Conservation (phyloP, 768 basidiomycete species). For the Kondoa malvinella region DNA sequence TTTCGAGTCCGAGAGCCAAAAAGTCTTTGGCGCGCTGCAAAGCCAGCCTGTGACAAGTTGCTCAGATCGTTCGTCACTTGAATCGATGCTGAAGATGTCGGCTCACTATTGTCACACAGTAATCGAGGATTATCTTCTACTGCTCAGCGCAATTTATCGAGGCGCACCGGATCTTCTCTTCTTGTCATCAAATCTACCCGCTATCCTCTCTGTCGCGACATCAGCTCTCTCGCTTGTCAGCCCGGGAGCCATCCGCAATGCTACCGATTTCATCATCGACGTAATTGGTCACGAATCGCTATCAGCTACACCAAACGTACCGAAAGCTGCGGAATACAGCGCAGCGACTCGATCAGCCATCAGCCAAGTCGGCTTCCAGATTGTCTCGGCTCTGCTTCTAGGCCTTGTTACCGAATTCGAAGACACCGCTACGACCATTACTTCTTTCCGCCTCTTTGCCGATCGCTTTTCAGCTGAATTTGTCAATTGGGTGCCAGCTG, state of each 20-base stretch:
- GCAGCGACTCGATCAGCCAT: slow-evolving; percentile 46
- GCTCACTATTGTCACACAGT: slow-evolving; percentile 39
- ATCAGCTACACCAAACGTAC: slow-evolving; percentile 8
- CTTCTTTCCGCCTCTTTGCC: slow-evolving; percentile 56
- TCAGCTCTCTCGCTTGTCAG: slow-evolving; percentile 66
- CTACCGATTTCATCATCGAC: slow-evolving; percentile 7
- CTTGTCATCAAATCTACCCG: slow-evolving; percentile 55
- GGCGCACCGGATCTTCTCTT: slow-evolving; percentile 60
- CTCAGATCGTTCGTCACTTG: slow-evolving; percentile 60
- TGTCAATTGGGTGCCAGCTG: slow-evolving; percentile 51
- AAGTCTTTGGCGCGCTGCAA: slow-evolving; percentile 51
- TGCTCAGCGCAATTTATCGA: slow-evolving; percentile 52
- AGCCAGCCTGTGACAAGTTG: slow-evolving; percentile 52
- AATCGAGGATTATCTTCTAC: slow-evolving; percentile 80
- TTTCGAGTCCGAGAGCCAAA: slow-evolving; percentile 60
- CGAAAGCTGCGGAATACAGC: slow-evolving; percentile 36
- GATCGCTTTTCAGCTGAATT: slow-evolving; percentile 52
- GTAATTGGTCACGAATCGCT: slow-evolving; percentile 2
- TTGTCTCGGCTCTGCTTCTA: slow-evolving; percentile 50
- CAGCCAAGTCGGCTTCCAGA: slow-evolving; percentile 52
- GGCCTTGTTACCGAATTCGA: slow-evolving; percentile 79
- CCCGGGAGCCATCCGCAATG: slow-evolving; percentile 45
- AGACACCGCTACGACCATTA: slow-evolving; percentile 56
- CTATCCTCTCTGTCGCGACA: slow-evolving; percentile 59
- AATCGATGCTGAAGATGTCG: not conserved